phyloP scores from a whole-genome alignment of 78 protist genomes.

The Dictyostelium intermedium region DNA sequence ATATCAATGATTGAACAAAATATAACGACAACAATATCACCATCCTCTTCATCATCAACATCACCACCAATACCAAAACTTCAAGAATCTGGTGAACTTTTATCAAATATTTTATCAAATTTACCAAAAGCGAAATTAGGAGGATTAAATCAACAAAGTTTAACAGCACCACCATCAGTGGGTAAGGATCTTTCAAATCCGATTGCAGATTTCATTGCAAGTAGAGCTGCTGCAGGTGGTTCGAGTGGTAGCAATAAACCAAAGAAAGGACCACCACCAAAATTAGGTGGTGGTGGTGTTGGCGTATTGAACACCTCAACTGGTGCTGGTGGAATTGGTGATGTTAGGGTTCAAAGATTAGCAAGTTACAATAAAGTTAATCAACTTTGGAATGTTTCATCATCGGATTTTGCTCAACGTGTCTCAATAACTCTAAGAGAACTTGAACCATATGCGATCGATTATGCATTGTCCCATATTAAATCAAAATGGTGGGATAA shows the following conservation, averaged over 20 bases:
- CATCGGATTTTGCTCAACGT: constrained; percentile 48
- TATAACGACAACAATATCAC: neutral
- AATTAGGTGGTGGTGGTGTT: neutral
- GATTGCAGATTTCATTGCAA: constrained; percentile 59
- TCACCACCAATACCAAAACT: neutral
- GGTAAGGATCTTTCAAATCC: constrained; percentile 59
- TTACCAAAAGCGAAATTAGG: constrained; percentile 18
- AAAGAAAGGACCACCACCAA: constrained; percentile 48
- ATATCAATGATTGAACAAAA: constrained; percentile 6
- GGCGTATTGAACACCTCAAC: neutral
- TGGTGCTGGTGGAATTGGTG: neutral
- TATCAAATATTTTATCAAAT: constrained; percentile 18
- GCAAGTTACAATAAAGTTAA: constrained; percentile 68
- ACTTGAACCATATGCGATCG: constrained; percentile 52
- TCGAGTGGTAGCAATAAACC: neutral
- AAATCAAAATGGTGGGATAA: constrained; percentile 36
- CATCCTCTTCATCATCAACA: neutral
- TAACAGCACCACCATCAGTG: constrained; percentile 71
- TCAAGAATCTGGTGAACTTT: constrained; percentile 36
- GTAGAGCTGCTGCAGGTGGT: constrained; percentile 2
- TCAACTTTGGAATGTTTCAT: constrained; percentile 24
- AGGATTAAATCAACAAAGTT: constrained; percentile 6
- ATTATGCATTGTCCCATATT: constrained; percentile 27
- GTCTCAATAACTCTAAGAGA: constrained; percentile 12
- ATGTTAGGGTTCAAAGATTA: constrained; percentile 25